Evolutionary conservation across 2,329 filamentous ascomycete species (phyloP).

Genomic region (Aspergillus jensenii): DNA sequence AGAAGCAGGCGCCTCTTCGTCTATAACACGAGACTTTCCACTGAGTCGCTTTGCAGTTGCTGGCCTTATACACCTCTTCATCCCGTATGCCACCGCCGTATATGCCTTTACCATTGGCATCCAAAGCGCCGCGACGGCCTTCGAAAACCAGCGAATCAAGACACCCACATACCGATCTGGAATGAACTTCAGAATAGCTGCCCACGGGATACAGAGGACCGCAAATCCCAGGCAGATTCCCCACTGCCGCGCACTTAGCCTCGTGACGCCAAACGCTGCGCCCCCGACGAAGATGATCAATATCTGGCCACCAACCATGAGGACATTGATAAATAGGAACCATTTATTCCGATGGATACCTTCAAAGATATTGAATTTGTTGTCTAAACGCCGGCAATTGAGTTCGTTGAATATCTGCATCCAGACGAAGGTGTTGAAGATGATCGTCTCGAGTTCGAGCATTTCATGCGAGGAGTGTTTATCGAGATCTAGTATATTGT

Average conservation of each 20-base stretch:
- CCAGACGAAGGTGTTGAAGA: constrained; percentile 99
- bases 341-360: constrained; percentile 81
- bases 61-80: not conserved
- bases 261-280: constrained; percentile 71
- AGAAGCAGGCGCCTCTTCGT: not conserved
- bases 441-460: constrained; percentile 69
- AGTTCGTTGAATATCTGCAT: constrained; percentile 99
- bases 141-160: constrained; percentile 31
- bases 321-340: constrained; percentile 78
- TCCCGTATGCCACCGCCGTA: not conserved
- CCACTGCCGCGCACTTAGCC: constrained; percentile 74
- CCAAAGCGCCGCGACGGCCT: not conserved
- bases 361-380: constrained; percentile 93
- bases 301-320: constrained; percentile 87
- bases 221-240: constrained; percentile 82
- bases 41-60: not conserved
- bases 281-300: constrained; percentile 89
- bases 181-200: constrained; percentile 75
- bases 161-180: constrained; percentile 63
- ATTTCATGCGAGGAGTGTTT: constrained; percentile 50
- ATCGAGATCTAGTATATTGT: constrained; percentile 51
- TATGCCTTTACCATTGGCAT: not conserved
- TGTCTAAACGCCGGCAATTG: constrained; percentile 94
- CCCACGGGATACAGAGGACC: constrained; percentile 80
- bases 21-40: not conserved